A percentile compares a stretch with the other conserved stretches of the same genome.
Conservation (phyloP, 2,329 filamentous ascomycete species). For the Apiospora marii region DNA sequence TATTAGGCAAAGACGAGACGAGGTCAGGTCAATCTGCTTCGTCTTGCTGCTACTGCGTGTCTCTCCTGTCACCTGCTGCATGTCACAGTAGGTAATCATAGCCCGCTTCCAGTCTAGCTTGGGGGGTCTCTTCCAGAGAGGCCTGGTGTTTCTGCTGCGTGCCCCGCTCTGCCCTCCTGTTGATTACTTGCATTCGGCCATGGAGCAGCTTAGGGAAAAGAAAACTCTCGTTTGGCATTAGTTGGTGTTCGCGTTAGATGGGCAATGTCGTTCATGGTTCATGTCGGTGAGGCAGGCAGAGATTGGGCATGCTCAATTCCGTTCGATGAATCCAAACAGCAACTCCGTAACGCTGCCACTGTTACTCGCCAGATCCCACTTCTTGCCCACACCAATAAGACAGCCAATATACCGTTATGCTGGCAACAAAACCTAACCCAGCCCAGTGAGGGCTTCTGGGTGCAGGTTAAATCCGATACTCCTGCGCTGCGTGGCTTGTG, state of each 20-base stretch:
- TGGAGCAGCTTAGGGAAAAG: not conserved
- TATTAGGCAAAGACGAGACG: not conserved
- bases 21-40: not conserved
- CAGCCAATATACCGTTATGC: slow-evolving; percentile 1
- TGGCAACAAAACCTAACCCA: not conserved
- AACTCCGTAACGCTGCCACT: not conserved
- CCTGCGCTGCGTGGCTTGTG: not conserved
- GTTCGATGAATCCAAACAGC: not conserved
- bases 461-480: not conserved
- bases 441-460: not conserved
- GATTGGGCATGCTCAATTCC: not conserved
- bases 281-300: not conserved
- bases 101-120: not conserved
- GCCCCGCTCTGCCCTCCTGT: slow-evolving; percentile 7
- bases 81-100: not conserved
- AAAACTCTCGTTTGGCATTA: not conserved
- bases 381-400: slow-evolving; percentile 12
- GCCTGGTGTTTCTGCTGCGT: not conserved
- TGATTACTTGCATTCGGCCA: slow-evolving; percentile 7
- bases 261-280: slow-evolving; percentile 12
- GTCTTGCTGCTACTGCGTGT: slow-evolving; percentile 19
- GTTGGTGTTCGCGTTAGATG: not conserved
- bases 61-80: slow-evolving; percentile 16
- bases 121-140: not conserved
- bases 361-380: not conserved